Evolutionary conservation across 371 early-diverging fungal species (phyloP), one percentile per base, ranked within the genome.

Genomic region (Phascolomyces articulosus): DNA sequence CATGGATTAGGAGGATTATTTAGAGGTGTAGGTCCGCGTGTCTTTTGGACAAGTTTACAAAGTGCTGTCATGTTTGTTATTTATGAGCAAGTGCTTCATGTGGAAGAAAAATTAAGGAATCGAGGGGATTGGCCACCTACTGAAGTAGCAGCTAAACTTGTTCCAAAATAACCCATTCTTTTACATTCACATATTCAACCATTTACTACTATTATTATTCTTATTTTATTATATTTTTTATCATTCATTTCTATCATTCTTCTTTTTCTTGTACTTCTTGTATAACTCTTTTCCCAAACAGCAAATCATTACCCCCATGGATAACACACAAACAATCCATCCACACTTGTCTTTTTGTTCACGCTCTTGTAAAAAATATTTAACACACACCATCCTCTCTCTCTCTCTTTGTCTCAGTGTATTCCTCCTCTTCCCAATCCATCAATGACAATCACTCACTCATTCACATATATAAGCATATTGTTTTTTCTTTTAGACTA

Each of bases 61-160:
- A 87, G 87, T 57, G 86, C 88, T 0, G 72, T 86, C 58, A 88
- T 90, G 90, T 90, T 90, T 82, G 83, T 88, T 8, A 75, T 90
- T 13, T 90, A 87, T 67, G 90, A 90, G 27, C 87, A 87, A 68
- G 77, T 83, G 13, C 61, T 90, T n/a, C 78, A 75, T 62, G 40
- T 85, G 9, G 74, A 83, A 70, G 69, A 71, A 34, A 29, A 65
- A 34, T 55, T 78, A 48, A 66, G 82, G 59, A 64, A 71, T 47
- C 66, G 61, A 28, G 71, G 66, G 21, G 75, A 75, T 38, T 79
- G 82, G 82, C 79, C 82, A 49, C 79, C 82, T 9, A 59, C 55
- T 20, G 55, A 62, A 59, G 60, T 38, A 16, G 67, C 49, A 10
- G 21, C 51, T 10, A 51, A 51, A 24, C 51, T 51, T 4, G n/a